Percentiles rank a stretch among this genome's conserved stretches.
Conservation (phyloP, 73 alveolate genomes). For the Paramecium sonneborni region DNA sequence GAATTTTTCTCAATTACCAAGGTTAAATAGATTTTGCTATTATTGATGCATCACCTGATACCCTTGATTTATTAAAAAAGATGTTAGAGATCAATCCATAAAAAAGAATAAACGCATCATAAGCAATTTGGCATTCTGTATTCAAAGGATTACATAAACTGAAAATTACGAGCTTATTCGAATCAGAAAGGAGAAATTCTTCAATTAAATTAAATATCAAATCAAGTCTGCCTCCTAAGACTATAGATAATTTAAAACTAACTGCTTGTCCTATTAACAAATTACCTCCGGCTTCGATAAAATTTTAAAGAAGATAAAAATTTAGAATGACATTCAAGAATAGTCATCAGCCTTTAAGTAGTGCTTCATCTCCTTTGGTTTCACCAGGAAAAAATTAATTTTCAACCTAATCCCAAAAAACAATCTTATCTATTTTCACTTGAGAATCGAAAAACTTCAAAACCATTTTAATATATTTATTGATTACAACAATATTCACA, state of each 20-base stretch:
- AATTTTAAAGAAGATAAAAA: background rate
- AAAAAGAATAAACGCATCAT: background rate
- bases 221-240: background rate
- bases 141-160: background rate
- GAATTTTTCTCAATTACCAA: background rate
- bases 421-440: background rate
- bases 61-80: background rate
- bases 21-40: background rate
- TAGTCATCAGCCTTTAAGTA: background rate
- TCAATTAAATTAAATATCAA: background rate
- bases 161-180: background rate
- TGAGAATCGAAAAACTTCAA: background rate
- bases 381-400: background rate
- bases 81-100: background rate
- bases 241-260: background rate
- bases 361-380: background rate
- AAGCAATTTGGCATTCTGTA: conserved; percentile 23
- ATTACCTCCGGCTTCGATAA: background rate
- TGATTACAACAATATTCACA: background rate
- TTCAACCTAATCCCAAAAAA: background rate
- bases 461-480: background rate
- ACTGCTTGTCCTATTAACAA: background rate
- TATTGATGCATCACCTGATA: background rate
- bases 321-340: background rate
- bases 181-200: background rate